Evolutionary conservation across 495 filamentous ascomycete species (phyloP).

Genomic region (Penicillium turbatum): DNA sequence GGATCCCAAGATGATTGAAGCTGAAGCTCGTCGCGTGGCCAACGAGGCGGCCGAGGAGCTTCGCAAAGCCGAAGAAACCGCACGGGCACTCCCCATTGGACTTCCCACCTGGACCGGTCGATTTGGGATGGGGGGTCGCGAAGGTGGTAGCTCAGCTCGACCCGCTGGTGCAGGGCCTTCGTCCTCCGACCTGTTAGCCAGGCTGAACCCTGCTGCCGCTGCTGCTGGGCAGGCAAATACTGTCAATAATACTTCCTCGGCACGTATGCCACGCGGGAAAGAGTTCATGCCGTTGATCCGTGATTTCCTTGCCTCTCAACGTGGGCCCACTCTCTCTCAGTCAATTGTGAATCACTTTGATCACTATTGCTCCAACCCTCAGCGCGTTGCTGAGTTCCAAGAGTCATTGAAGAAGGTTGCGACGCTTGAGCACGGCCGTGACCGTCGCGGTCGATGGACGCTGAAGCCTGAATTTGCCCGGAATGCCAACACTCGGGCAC

Average conservation of each 20-base stretch:
- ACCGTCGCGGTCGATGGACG: conserved; percentile 56
- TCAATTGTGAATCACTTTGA: conserved; percentile 78
- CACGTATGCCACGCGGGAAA: conserved; percentile 28
- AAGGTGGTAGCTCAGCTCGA: conserved; percentile 34
- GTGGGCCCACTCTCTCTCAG: conserved; percentile 67
- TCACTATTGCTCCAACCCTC: conserved; percentile 51
- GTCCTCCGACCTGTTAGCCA: conserved; percentile 55
- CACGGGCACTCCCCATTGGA: conserved; percentile 68
- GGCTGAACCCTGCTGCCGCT: conserved; percentile 43
- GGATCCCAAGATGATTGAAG: conserved; percentile 68
- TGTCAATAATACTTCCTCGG: conserved; percentile 25
- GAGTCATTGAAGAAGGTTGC: conserved; percentile 58
- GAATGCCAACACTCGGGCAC: not conserved
- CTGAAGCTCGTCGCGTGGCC: conserved; percentile 77
- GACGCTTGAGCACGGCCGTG: conserved; percentile 45
- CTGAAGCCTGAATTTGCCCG: conserved; percentile 55
- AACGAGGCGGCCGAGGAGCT: conserved; percentile 70
- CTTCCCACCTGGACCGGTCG: conserved; percentile 92
- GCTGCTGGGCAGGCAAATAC: conserved; percentile 22
- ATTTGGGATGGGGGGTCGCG: conserved; percentile 66
- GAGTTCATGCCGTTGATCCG: conserved; percentile 73
- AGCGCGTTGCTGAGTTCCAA: conserved; percentile 58
- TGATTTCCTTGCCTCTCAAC: conserved; percentile 65
- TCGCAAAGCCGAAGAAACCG: conserved; percentile 65
- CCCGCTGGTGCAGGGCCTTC: conserved; percentile 43